Evolutionary conservation across 352 stramenopile species (phyloP).

Genomic region (Phytopythium litorale): DNA sequence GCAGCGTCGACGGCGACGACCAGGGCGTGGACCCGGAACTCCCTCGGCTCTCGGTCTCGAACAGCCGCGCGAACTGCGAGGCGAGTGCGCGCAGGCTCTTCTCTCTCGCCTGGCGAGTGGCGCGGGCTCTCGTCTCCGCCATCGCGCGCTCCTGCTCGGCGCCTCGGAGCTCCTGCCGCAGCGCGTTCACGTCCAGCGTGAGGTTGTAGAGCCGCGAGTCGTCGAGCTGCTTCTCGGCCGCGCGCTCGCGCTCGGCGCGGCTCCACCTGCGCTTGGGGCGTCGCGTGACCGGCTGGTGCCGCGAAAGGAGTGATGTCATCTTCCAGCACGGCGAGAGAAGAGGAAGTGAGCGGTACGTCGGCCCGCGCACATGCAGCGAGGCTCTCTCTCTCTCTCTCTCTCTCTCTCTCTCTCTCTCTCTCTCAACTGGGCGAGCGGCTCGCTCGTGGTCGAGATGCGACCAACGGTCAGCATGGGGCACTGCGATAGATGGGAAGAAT

Average conservation of each 20-base stretch:
- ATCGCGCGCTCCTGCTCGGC: background rate
- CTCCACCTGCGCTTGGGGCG: constrained; percentile 5
- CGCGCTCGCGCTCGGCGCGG: background rate
- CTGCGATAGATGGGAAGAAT: too few species aligned
- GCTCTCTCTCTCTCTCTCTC: too few species aligned
- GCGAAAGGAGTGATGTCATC: background rate
- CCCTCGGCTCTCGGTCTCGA: background rate
- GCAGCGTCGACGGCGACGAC: background rate
- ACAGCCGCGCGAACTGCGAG: background rate
- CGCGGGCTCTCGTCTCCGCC: background rate
- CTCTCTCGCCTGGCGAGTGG: background rate
- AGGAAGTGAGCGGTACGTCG: too few species aligned
- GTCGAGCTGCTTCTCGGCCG: constrained; percentile 4
- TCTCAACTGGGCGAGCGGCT: too few species aligned
- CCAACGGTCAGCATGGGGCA: too few species aligned
- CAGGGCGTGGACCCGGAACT: background rate
- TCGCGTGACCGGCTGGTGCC: background rate
- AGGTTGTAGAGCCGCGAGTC: constrained; percentile 23
- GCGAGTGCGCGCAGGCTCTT: background rate
- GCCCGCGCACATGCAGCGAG: too few species aligned
- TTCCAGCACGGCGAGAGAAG: background rate
- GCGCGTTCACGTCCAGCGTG: constrained; percentile 25
- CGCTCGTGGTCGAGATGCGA: too few species aligned
- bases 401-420: too few species aligned
- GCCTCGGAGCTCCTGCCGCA: constrained; percentile 18